Percentiles rank a stretch among this genome's conserved stretches.
Conservation (phyloP, 495 filamentous ascomycete genomes). For the Tuber microsphaerosporum region DNA sequence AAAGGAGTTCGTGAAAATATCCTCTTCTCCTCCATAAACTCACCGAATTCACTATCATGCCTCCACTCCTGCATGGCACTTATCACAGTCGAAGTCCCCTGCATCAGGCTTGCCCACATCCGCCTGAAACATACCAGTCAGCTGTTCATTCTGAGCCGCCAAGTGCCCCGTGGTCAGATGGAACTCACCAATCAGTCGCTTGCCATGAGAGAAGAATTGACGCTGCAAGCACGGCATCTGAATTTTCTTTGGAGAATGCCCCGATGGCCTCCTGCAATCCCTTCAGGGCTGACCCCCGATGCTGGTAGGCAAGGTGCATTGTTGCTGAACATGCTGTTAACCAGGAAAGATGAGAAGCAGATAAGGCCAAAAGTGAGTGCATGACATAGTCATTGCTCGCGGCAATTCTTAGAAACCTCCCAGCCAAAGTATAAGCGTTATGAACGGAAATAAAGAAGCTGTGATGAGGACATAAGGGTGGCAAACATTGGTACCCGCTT, state of each 20-base stretch:
- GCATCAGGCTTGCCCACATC: slow-evolving; percentile 84
- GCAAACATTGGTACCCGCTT: slow-evolving; percentile 78
- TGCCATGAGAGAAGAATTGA: slow-evolving; percentile 95
- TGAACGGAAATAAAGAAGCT: slow-evolving; percentile 42
- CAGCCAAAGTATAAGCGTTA: slow-evolving; percentile 31
- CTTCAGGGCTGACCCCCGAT: slow-evolving; percentile 74
- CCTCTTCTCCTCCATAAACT: slow-evolving; percentile 71
- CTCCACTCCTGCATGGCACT: slow-evolving; percentile 91
- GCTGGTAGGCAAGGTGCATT: slow-evolving; percentile 76
- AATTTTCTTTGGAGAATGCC: slow-evolving; percentile 75
- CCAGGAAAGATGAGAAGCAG: slow-evolving; percentile 84
- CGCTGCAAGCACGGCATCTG: slow-evolving; percentile 84
- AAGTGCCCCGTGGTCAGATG: slow-evolving; percentile 19
- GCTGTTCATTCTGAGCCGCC: slow-evolving; percentile 18
- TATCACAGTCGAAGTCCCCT: slow-evolving; percentile 83
- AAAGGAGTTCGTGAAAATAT: slow-evolving; percentile 58
- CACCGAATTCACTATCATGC: slow-evolving; percentile 73
- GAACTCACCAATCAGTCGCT: slow-evolving; percentile 83
- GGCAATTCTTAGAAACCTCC: slow-evolving; percentile 77
- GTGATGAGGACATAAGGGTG: slow-evolving; percentile 15
- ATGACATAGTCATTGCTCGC: slow-evolving; percentile 79
- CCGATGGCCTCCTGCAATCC: slow-evolving; percentile 82
- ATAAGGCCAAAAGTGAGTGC: slow-evolving; percentile 83
- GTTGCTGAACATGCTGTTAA: slow-evolving; percentile 73
- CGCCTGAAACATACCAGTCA: slow-evolving; percentile 54